Evolutionary conservation across 257 asterid genomes (phyloP), one percentile per base, ranked within the genome.

Genomic region (Cordia subcordata): DNA sequence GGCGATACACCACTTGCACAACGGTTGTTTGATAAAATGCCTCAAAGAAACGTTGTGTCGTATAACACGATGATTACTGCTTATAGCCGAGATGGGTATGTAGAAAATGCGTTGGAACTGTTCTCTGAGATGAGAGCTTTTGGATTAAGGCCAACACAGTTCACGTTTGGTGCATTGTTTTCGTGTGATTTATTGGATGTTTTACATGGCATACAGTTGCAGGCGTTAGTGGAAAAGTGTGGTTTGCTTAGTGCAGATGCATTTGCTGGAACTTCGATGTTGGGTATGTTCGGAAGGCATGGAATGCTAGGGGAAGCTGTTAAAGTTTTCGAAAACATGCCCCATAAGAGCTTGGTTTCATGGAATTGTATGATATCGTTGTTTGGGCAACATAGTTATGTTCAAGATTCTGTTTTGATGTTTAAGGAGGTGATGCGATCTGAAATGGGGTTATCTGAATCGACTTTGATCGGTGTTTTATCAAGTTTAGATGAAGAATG

Each of bases 261-360:
- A 63, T 73, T 67, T 71, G 66, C 80, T 50, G 96, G 99, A 75
- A 88, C 99, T 42, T 78, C 95, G 18, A 69, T 92, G 67, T 64
- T 92, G 76, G 78, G 86, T 54, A 60, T 84, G 85, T 79, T 86
- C 49, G 85, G 88, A 22, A 77, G 78, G 63, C 66, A 57, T 54
- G 85, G 81, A 53, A 81, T 64, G 64, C 61, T 76, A 60, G 83
- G 77, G 51, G 90, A 92, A 70, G 86, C 83, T 58, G 21, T 76
- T 63, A 69, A 42, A 49, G 59, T 88, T 32, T 82, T 92, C 65
- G 79, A 86, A 32, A 44, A 20, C 71, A 85, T 86, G 94, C 93
- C 95, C 54, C 23, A 8, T 11, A 86, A 71, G 89, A 88, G 69
- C 54, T 76, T 79, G 59, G 89, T 85, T 19, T 77, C 90, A 3